Base-by-base conservation (phyloP, 2,329 filamentous ascomycete species). In the Metarhizium guizhouense region DNA sequence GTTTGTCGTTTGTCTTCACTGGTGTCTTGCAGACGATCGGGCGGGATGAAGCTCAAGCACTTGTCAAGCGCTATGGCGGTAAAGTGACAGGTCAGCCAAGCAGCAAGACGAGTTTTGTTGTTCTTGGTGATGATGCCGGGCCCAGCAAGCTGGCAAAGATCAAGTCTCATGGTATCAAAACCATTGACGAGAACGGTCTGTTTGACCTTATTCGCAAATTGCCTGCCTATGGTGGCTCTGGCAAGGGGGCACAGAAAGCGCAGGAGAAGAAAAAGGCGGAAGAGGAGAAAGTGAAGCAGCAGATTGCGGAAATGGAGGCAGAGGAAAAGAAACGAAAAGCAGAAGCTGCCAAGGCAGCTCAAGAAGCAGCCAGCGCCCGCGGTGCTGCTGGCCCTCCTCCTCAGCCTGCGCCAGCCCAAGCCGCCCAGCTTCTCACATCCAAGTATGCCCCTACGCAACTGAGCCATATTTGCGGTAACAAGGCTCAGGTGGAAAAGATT, bases 381-480 rank as follows among this genome's bases (percentile, higher is more conserved):
- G 67, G 68, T 4, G 57, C 57, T 6, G 56, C 57, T 6, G 56
- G 61, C 5, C 56, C 61, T 25, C 53, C 62, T 7, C 61, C 64
- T 43, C 79, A 82, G 62, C 64, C 78, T 34, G 61, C 25, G 7
- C 72, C 54, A 7, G n/a, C 36, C n/a, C 68, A 73, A 54, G 69
- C 77, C 42, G 80, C 83, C 57, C 85, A 89, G 62, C 77, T 99
- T 2, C 95, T 94, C 87, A 99, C 94, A 2, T 88, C 87, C 48
- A 97, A 96, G 65, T 97, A 99, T 71, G 94, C 94, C 0, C 94
- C 94, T 2, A 88, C 87, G 1, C 81, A 87, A 54, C 77, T 95
- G 47, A 87, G 74, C 56, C 92, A 96, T 67, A 96, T 99, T 51
- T 97, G 93, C 68, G 94, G 94, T 60, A 99, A 99, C 73, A 97